These are phyloP conservation scores for Nannizziopsis barbatae DNA, from an alignment of 2,329 filamentous ascomycete genomes.

Conservation along the genomic window DNA sequence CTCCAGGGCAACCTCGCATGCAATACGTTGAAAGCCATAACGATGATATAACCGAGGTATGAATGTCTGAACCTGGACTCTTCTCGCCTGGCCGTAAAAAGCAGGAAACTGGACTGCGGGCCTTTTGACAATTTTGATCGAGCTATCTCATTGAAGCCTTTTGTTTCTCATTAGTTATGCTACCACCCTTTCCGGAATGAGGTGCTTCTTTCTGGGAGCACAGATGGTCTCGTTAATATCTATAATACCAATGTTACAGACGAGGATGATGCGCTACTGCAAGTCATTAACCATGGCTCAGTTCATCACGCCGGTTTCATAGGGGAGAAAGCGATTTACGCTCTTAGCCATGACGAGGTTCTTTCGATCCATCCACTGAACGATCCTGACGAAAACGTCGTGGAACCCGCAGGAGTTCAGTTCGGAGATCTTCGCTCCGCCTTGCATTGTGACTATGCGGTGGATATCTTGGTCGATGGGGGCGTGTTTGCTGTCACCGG, in stretches of 20 bases:
- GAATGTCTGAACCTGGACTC: slow-evolving; percentile 14
- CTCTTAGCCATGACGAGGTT: slow-evolving; percentile 52
- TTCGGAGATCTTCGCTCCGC: slow-evolving; percentile 48
- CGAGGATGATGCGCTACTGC: slow-evolving; percentile 52
- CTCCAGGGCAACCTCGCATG: slow-evolving; percentile 25
- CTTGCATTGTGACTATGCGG: slow-evolving; percentile 49
- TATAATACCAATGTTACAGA: slow-evolving; percentile 48
- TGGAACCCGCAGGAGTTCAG: slow-evolving; percentile 35
- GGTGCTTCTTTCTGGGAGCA: slow-evolving; percentile 49
- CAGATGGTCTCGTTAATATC: slow-evolving; percentile 52
- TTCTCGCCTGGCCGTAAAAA: not conserved
- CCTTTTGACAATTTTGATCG: not conserved
- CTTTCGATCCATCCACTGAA: slow-evolving; percentile 47
- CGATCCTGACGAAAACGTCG: slow-evolving; percentile 39
- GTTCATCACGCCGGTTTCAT: slow-evolving; percentile 53
- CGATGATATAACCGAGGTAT: slow-evolving; percentile 50
- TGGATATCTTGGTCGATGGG: slow-evolving; percentile 40
- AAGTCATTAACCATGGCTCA: slow-evolving; percentile 53
- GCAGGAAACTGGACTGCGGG: slow-evolving; percentile 3
- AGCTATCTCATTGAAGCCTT: not conserved
- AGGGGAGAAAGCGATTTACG: slow-evolving; percentile 42
- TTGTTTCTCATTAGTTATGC: slow-evolving; percentile 30
- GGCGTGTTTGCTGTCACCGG: slow-evolving; percentile 39
- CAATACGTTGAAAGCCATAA: slow-evolving; percentile 40
- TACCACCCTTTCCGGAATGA: slow-evolving; percentile 43